Conservation (phyloP, 164 flowering plant species). For the Cinnamomum chago region DNA sequence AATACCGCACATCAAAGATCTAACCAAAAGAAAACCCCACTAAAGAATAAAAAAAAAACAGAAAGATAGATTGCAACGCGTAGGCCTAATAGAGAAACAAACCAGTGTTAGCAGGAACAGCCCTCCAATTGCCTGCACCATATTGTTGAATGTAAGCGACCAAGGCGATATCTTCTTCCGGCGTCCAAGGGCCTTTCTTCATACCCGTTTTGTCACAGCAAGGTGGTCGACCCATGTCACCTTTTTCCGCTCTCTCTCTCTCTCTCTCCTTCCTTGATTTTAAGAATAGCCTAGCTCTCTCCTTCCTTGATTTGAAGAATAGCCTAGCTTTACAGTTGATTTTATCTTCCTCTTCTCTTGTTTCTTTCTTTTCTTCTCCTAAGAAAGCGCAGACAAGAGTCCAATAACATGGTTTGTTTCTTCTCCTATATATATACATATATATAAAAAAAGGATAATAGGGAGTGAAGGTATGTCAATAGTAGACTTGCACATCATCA, state of each 20-base stretch:
- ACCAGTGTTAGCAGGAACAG: slow-evolving; percentile 86
- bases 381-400: slow-evolving; percentile 11
- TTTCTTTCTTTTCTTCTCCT: not conserved
- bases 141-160: slow-evolving; percentile 89
- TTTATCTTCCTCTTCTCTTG: not conserved
- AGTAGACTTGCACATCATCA: slow-evolving; percentile 16
- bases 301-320: not conserved
- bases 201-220: slow-evolving; percentile 87
- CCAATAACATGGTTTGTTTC: slow-evolving; percentile 10
- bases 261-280: not conserved
- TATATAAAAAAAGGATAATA: slow-evolving; percentile 6
- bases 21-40: not conserved
- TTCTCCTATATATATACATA: slow-evolving; percentile 9
- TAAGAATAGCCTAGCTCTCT: no score
- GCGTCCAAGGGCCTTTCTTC: slow-evolving; percentile 99
- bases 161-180: slow-evolving; percentile 88
- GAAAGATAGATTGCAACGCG: not conserved
- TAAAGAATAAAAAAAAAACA: not conserved
- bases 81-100: not conserved
- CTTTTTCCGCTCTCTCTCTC: slow-evolving; percentile 1
- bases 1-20: slow-evolving; percentile 2
- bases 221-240: slow-evolving; percentile 88
- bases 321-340: not conserved
- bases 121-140: slow-evolving; percentile 94
- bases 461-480: not conserved